Evolutionary conservation across 345 rosid genomes (phyloP).

Genomic region (Gossypium rotundifolium): DNA sequence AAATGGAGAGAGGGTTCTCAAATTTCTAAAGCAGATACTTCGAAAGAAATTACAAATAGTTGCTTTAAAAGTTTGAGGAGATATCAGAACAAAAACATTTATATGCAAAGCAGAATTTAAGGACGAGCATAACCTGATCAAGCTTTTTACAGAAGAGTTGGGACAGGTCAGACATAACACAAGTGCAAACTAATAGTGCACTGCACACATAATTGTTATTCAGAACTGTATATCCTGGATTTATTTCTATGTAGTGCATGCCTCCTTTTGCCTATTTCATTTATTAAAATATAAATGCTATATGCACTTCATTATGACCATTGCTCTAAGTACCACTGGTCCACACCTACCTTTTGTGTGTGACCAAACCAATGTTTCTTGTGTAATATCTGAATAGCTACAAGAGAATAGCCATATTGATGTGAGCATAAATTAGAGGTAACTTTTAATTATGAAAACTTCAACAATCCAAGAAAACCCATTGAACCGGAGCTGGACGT

Average conservation of each 20-base stretch:
- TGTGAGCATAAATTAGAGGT: neutral
- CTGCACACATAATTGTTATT: neutral
- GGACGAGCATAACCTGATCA: too few relatives aligned
- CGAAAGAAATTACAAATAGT: too few relatives aligned
- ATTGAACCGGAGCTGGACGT: neutral
- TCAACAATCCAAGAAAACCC: neutral
- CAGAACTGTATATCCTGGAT: neutral
- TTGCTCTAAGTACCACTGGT: neutral
- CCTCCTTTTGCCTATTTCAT: neutral
- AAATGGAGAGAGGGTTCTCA: too few relatives aligned
- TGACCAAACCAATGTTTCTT: neutral
- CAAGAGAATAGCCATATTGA: neutral
- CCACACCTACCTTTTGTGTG: neutral
- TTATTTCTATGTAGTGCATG: neutral
- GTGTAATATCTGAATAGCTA: neutral
- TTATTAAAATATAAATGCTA: neutral
- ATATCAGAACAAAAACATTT: too few relatives aligned
- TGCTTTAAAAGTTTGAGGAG: too few relatives aligned
- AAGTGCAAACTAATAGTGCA: too few relatives aligned
- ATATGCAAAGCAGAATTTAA: too few relatives aligned
- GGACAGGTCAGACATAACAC: too few relatives aligned
- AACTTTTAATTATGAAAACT: neutral
- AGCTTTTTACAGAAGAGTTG: too few relatives aligned
- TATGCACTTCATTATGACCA: neutral
- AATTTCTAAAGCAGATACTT: too few relatives aligned